Base-by-base conservation (phyloP, 768 basidiomycete genomes). In the Tulasnella sp. region DNA sequence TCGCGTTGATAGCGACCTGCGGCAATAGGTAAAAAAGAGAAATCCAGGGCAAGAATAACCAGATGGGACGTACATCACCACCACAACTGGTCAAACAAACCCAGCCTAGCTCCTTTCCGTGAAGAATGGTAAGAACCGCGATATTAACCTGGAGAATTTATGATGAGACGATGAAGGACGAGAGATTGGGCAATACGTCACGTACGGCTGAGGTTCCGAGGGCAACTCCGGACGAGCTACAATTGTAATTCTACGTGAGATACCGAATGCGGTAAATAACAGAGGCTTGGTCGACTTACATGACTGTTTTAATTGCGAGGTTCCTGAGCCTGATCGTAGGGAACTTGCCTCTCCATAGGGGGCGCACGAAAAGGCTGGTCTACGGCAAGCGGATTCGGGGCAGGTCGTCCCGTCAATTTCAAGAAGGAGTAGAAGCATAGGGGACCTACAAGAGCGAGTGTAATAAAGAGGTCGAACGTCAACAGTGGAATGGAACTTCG, bases 91-190 rank as follows among this genome's bases (percentile, higher is more conserved):
- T 85, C 0, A 89, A 83, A 81, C 87, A 88, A 9, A 89, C 84
- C 87, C 87, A 88, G 7, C 84, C 87, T 11, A 87, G 82, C 79
- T 89, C 84, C 32, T 83, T 81, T 7, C 88, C 88, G 69, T 88
- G 83, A 80, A 87, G 77, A 37, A 84, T 70, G 15, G 87, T 86
- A 32, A 90, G 83, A 29, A 88, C 81, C 13, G 83, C 82, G 69
- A 89, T 86, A 81, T 90, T 86, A 72, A 81, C 80, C 79, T 86
- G 32, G 83, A 70, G 37, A 23, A 57, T 32, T 40, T 0, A 16
- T 13, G 26, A 44, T 61, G 51, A 46, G 73, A 44, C 35, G 35
- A 18, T 61, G 74, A 37, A n/a, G 44, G 57, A 2, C 26, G 74
- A 44, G 20, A 37, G 73, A 6, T 44, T 37, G 16, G 3, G 29